Evolutionary conservation across 768 basidiomycete species (phyloP), one percentile per base, ranked within the genome.

Genomic region (Termitomyces sp.): DNA sequence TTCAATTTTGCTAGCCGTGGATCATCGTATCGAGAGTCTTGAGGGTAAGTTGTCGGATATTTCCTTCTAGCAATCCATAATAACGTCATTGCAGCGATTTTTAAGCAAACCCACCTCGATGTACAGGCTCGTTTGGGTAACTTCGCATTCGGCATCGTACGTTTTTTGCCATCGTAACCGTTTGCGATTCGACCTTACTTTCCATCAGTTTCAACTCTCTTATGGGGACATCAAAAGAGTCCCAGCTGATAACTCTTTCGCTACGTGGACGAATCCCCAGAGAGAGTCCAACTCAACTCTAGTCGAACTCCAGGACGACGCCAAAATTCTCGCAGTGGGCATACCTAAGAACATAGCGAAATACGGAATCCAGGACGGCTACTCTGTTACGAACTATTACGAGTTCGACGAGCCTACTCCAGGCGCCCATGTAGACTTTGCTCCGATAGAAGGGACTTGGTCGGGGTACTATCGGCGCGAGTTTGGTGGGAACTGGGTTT

Each of bases 61-160:
- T 33, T 46, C 23, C 7, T 11, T 3, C 22, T 15, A 16, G 5
- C 3, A 12, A 36, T 42, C 7, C 18, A 6, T 18, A 31, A 23
- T 53, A 39, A 56, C 36, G 5, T 5, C 22, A 22, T 41, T 22
- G 3, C 23, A 71, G 72, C 72, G 12, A 61, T 73, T 2, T 73
- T 72, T 60, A 72, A 70, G 41, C 70, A 74, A 52, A 71, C 67
- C 0, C 64, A 72, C 29, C 59, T 68, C 2, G 70, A 74, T 50
- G 66, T 71, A 2, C 63, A 68, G 52, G 57, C 65, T 18, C 64
- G 64, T 11, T 62, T 74, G 9, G 68, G 68, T 9, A 74, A 73
- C 40, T 70, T 71, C 39, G 72, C 73, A 3, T 74, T 74, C 54
- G 73, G 73, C 11, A 63, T 74, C 42, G 73, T 73, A 40, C 45